phyloP scores from a whole-genome alignment of 1,139 yeast species.

The Yamadazyma friedrichii region DNA sequence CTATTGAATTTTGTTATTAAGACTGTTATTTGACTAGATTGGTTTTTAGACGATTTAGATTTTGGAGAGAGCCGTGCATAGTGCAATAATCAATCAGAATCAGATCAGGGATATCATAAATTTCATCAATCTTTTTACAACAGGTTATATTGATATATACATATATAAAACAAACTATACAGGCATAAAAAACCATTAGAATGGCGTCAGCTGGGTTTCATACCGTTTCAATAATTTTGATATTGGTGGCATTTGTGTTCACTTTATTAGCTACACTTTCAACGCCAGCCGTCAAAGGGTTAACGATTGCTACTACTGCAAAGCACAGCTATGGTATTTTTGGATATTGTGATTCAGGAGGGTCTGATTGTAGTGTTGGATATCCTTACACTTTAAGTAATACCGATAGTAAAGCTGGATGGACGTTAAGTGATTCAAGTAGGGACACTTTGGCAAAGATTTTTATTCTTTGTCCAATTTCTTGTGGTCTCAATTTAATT shows the following conservation, averaged over 20 bases:
- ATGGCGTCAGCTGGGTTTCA: constrained; percentile 22
- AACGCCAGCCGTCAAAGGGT: constrained; percentile 39
- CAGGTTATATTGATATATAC: background rate
- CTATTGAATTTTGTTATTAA: too few relatives aligned
- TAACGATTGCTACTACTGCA: constrained; percentile 39
- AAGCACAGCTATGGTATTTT: constrained; percentile 77
- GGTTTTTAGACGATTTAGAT: too few relatives aligned
- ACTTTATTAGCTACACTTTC: constrained; percentile 52
- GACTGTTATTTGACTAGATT: too few relatives aligned
- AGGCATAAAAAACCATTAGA: background rate
- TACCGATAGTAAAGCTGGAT: constrained; percentile 18
- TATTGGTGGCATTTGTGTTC: constrained; percentile 45
- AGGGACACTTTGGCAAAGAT: constrained; percentile 68
- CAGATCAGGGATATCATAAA: too few relatives aligned
- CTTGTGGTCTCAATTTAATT: constrained; percentile 69
- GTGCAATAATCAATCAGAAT: too few relatives aligned
- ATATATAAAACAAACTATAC: background rate
- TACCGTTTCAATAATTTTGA: constrained; percentile 28
- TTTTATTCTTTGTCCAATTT: constrained; percentile 77
- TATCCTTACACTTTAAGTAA: constrained; percentile 33
- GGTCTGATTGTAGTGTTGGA: constrained; percentile 47
- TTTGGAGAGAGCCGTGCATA: too few relatives aligned
- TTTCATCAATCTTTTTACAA: too few relatives aligned
- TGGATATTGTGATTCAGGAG: constrained; percentile 60
- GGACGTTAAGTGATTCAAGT: constrained; percentile 35